Base-by-base conservation (phyloP, 2,329 filamentous ascomycete genomes). In the Pyrenochaeta sp. region DNA sequence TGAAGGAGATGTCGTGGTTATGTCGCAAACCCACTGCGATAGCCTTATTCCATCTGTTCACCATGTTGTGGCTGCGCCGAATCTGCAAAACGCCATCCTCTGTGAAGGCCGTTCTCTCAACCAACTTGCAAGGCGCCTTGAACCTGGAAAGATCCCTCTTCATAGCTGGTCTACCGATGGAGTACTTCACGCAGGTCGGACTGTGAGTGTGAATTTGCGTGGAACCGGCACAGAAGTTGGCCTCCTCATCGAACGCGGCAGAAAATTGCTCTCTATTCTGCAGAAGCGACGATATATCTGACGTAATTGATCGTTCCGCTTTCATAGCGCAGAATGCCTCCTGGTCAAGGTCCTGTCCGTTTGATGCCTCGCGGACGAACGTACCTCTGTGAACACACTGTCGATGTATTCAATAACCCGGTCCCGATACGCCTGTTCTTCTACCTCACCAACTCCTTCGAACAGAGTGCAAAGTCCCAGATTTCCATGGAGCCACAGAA, bases 1-100 rank as follows among this genome's bases (percentile, higher is more conserved):
- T 35, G 17, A 35, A 35, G 7, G 32, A 35, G 20, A 35, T 35
- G 17, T 35, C 32, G 32, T 35, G 32, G 32, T 35, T 35, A 23
- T 35, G 32, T 4, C 32, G 32, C n/a, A 35, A 11, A 3, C 32
- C 32, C 6, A 35, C 32, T 9, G 32, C 7, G 6, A 35, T 35
- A 14, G 32, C 32, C n/a, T 35, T 35, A 14, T 35, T 35, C 32
- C 32, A 35, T 23, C 32, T 21, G 15, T 35, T 35, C 17, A 35
- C 32, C 32, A 35, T 35, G 18, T 22, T 23, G 17, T 35, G 32
- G n/a, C n/a, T 21, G 17, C 32, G 32, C 32, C 20, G 32, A 14
- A 35, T 35, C 32, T 35, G 4, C 32, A 35, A 20, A 9, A 35
- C 32, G 4, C 32, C 32, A 14, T 13, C 32, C n/a, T 35, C 17